phyloP scores from a whole-genome alignment of 1,284 basidiomycete species.

The Pseudozyma sp. region DNA sequence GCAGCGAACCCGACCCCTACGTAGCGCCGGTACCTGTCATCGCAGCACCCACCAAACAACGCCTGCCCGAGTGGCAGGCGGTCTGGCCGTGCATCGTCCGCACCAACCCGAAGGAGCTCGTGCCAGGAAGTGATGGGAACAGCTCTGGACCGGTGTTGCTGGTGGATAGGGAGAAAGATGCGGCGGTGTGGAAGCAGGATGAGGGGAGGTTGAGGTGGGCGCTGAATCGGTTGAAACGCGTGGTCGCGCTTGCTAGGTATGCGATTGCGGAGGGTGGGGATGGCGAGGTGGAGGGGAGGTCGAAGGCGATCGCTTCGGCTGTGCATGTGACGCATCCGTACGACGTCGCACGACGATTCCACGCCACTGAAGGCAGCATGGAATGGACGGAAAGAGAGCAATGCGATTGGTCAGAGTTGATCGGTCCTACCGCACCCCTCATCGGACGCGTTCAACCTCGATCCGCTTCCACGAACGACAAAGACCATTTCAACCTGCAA shows the following conservation, averaged over 20 bases:
- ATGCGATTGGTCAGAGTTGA: slow-evolving; percentile 28
- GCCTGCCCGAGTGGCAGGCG: slow-evolving; percentile 72
- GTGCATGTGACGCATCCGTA: slow-evolving; percentile 53
- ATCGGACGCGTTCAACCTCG: slow-evolving; percentile 17
- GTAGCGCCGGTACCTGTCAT: slow-evolving; percentile 76
- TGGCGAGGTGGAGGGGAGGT: slow-evolving; percentile 5
- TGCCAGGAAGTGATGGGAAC: slow-evolving; percentile 7
- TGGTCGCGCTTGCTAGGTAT: slow-evolving; percentile 41
- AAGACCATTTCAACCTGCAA: background rate
- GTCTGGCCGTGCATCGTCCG: slow-evolving; percentile 65
- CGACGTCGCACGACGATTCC: slow-evolving; percentile 7
- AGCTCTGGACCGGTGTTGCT: slow-evolving; percentile 14
- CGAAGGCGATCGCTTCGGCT: slow-evolving; percentile 28
- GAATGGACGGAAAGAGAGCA: slow-evolving; percentile 23
- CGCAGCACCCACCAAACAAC: slow-evolving; percentile 78
- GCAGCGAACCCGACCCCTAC: slow-evolving; percentile 62
- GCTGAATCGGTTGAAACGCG: slow-evolving; percentile 27
- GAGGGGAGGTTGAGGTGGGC: slow-evolving; percentile 29
- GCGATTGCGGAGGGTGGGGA: slow-evolving; percentile 1
- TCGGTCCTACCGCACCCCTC: slow-evolving; percentile 12
- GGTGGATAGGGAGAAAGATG: slow-evolving; percentile 55
- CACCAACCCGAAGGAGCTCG: slow-evolving; percentile 40
- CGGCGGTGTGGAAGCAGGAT: slow-evolving; percentile 26
- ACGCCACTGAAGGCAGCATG: background rate
- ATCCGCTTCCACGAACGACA: background rate